Base-by-base conservation (phyloP, 1,284 basidiomycete genomes). In the Austroboletus novae-zelandiae region DNA sequence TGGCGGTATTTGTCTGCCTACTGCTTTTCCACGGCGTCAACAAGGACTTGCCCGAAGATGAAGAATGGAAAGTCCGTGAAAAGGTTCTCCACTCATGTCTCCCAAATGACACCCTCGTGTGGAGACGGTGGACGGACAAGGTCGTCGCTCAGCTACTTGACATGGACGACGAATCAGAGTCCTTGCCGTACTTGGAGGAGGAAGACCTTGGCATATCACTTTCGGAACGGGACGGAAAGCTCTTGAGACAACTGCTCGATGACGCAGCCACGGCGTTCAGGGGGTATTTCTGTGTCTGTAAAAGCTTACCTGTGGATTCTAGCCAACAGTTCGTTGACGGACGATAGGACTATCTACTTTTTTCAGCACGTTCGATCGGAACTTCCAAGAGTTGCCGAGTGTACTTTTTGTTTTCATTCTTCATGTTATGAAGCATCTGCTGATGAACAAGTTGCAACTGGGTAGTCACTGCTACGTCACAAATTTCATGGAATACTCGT, bases 41-140 rank as follows among this genome's bases (percentile, higher is more conserved):
- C 18, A 41, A 3, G 17, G 10, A 10, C 27, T 29, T 29, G 25
- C 7, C 40, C 10, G 14, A 27, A 13, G 25, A 41, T 29, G 25
- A 41, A 8, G 40, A 41, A 7, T n/a, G 27, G 5, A 17, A 41
- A 11, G 3, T 27, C 8, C 40, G 40, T 9, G 17, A 0, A 9
- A 41, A 41, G 25, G n/a, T 41, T n/a, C 40, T 41, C 27, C 18
- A 41, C 4, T 40, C 40, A 2, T 53, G 56, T 27, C 4, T 69
- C 20, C 35, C 9, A n/a, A 36, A 36, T 10, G 43, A 64, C 3
- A 68, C 61, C 3, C 9, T n/a, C 7, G 56, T 64, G 15, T 66
- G 64, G 65, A 42, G 8, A 18, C 27, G 29, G n/a, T 67, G 59
- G 65, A 54, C 11, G 36, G 14, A 36, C 1, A 64, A 48, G 39